Evolutionary conservation across 371 early-diverging fungal species (phyloP).

Genomic region (Syncephalis fuscata): DNA sequence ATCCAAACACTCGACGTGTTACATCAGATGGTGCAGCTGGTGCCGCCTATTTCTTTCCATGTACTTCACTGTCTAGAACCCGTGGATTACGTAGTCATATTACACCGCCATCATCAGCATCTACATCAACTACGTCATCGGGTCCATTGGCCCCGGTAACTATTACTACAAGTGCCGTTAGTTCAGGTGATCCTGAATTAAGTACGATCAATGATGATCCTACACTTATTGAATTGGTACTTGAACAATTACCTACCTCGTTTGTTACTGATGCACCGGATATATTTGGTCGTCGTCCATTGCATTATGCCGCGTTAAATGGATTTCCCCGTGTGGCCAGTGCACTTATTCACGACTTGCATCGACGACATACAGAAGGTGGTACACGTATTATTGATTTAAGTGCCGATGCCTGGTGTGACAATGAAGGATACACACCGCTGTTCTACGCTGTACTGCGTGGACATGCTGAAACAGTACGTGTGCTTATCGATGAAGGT

Average conservation of each 20-base stretch:
- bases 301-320: constrained; percentile 50
- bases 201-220: constrained; percentile 10
- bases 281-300: constrained; percentile 33
- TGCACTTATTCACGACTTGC: constrained; percentile 24
- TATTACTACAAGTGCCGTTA: background rate
- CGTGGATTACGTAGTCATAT: constrained; percentile 1
- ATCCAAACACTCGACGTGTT: background rate
- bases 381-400: constrained; percentile 8
- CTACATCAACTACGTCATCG: background rate
- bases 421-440: constrained; percentile 50
- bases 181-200: background rate
- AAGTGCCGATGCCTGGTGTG: constrained; percentile 28
- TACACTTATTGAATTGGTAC: constrained; percentile 12
- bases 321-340: constrained; percentile 23
- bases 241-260: constrained; percentile 9
- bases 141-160: background rate
- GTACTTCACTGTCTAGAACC: background rate
- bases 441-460: constrained; percentile 45
- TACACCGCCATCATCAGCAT: background rate
- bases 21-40: background rate
- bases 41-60: background rate
- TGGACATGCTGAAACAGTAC: constrained; percentile 31
- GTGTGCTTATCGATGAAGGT: constrained; percentile 26
- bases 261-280: constrained; percentile 11
- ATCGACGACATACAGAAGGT: background rate